Evolutionary conservation across 306 rosid genomes (phyloP).

Genomic region (Casuarina cunninghamiana): DNA sequence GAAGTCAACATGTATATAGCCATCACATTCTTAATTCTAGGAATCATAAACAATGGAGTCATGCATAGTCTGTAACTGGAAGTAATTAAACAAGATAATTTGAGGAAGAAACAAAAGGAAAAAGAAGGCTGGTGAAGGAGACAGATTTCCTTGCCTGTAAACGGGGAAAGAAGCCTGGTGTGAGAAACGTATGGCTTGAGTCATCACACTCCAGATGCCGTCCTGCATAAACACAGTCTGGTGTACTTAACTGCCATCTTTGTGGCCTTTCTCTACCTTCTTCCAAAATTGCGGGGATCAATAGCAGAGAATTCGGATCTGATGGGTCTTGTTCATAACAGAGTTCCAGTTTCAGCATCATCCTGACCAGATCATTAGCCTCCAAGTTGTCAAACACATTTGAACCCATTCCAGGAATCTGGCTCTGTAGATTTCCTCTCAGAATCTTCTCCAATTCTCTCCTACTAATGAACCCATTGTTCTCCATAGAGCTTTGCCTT

Average conservation of each 20-base stretch:
- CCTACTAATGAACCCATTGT: conserved; percentile 67
- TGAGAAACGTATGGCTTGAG: conserved; percentile 89
- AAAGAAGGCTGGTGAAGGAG: conserved; percentile 11
- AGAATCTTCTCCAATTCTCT: conserved; percentile 78
- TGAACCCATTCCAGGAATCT: conserved; percentile 79
- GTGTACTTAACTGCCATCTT: conserved; percentile 67
- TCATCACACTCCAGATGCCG: conserved; percentile 94
- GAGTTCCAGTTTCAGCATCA: conserved; percentile 96
- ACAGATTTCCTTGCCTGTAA: conserved; percentile 63
- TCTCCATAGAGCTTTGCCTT: conserved; percentile 55
- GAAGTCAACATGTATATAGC: neutral
- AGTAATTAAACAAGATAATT: neutral
- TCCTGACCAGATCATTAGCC: conserved; percentile 75
- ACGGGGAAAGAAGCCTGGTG: conserved; percentile 91
- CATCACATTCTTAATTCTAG: neutral
- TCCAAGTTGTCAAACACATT: conserved; percentile 86
- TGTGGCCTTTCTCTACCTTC: conserved; percentile 91
- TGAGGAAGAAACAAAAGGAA: neutral
- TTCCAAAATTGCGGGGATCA: conserved; percentile 85
- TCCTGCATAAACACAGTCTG: conserved; percentile 66
- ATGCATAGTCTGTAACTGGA: neutral
- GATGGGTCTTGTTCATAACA: conserved; percentile 84
- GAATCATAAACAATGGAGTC: neutral
- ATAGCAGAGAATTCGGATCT: conserved; percentile 57
- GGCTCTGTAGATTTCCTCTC: conserved; percentile 74